A percentile compares a stretch with the other conserved stretches of the same genome.
Evolutionary conservation across 208 protist species (phyloP).

Genomic region (Leishmania lainsoni): DNA sequence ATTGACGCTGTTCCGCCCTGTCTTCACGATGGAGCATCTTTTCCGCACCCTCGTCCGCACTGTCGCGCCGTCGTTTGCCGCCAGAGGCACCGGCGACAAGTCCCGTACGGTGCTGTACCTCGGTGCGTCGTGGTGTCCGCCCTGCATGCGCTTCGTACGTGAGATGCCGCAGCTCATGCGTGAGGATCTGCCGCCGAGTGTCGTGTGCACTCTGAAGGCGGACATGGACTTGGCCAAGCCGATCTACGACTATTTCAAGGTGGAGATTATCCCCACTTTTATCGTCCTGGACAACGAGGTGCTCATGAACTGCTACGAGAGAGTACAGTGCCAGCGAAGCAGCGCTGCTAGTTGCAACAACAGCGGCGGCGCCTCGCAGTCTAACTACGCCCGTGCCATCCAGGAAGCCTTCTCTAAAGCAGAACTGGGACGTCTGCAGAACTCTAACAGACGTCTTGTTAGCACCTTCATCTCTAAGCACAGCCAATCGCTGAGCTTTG

Average conservation of each 20-base stretch:
- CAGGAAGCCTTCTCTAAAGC: slow-evolving; percentile 42
- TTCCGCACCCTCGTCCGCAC: slow-evolving; percentile 44
- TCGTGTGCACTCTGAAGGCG: slow-evolving; percentile 65
- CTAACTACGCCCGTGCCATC: slow-evolving; percentile 18
- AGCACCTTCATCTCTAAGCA: slow-evolving; percentile 75
- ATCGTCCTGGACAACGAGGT: slow-evolving; percentile 73
- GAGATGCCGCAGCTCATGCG: slow-evolving; percentile 58
- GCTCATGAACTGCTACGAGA: slow-evolving; percentile 37
- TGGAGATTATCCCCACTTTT: slow-evolving; percentile 83
- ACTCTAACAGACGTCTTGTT: slow-evolving; percentile 62
- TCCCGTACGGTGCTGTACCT: slow-evolving; percentile 66
- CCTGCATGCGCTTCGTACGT: slow-evolving; percentile 76
- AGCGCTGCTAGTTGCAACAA: neutral
- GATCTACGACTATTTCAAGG: slow-evolving; percentile 70
- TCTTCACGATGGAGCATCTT: slow-evolving; percentile 71
- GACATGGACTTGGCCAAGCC: slow-evolving; percentile 83
- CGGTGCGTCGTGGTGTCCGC: slow-evolving; percentile 87
- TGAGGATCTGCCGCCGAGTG: slow-evolving; percentile 38
- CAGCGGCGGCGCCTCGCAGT: slow-evolving; percentile 10
- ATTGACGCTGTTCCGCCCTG: slow-evolving; percentile 54
- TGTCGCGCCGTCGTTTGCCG: slow-evolving; percentile 21
- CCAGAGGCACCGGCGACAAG: slow-evolving; percentile 10
- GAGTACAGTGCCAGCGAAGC: slow-evolving; percentile 20
- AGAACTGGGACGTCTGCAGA: slow-evolving; percentile 70
- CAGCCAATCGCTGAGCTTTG: slow-evolving; percentile 57